Conservation (phyloP, 163 green algal species). For the Scenedesmus sp. region DNA sequence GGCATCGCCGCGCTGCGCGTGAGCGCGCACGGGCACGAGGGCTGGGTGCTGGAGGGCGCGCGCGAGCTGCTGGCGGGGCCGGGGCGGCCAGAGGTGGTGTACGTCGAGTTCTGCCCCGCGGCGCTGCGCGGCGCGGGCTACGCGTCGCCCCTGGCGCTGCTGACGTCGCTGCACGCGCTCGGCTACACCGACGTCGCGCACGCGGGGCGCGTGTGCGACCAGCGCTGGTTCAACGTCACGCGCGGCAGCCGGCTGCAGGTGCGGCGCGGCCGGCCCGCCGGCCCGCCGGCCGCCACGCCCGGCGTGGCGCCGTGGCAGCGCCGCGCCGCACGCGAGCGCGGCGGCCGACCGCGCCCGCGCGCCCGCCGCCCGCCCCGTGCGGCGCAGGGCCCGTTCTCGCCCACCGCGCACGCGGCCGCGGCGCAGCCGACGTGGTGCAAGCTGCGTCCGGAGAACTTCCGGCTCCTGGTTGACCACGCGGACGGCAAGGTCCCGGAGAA, state of each 20-base stretch:
- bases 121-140: conserved; percentile 56
- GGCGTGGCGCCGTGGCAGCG: too few species aligned
- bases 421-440: conserved; percentile 87
- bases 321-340: too few species aligned
- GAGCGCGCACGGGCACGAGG: conserved; percentile 79
- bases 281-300: too few species aligned
- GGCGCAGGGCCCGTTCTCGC: conserved; percentile 21
- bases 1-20: conserved; percentile 75
- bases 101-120: conserved; percentile 76
- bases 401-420: conserved; percentile 43
- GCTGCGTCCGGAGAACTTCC: conserved; percentile 66
- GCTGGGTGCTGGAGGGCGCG: conserved; percentile 74
- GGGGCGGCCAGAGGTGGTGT: conserved; percentile 65
- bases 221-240: conserved; percentile 80
- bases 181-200: conserved; percentile 85
- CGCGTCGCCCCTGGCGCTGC: conserved; percentile 48
- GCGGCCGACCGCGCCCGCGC: too few species aligned
- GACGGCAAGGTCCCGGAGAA: conserved; percentile 49
- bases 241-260: conserved; percentile 34
- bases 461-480: conserved; percentile 46
- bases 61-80: conserved; percentile 48
- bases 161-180: conserved; percentile 67
- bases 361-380: too few species aligned
- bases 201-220: conserved; percentile 80
- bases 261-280: too few species aligned